A percentile compares a stretch with the other conserved stretches of the same genome.
phyloP scores from a whole-genome alignment of 2,329 filamentous ascomycete genomes.

The Trichoderma brevicompactum region DNA sequence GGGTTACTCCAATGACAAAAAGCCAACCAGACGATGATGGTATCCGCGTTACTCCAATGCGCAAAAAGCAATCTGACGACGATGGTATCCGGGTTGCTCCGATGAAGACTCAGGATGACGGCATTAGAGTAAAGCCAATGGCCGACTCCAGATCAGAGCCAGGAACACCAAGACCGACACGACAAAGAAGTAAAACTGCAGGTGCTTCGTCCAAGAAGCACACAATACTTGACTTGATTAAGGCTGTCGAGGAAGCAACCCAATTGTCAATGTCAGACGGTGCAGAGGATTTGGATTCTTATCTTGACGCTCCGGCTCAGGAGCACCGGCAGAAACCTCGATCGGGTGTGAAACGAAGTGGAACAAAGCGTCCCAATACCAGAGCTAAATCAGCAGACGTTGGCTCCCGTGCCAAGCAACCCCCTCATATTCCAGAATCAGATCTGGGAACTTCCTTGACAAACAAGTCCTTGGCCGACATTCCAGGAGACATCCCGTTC shows the following conservation, averaged over 20 bases:
- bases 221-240: conserved; percentile 37
- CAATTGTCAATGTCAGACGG: conserved; percentile 39
- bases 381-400: conserved; percentile 37
- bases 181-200: conserved; percentile 38
- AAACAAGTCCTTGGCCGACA: conserved; percentile 61
- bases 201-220: conserved; percentile 33
- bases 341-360: conserved; percentile 37
- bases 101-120: conserved; percentile 36
- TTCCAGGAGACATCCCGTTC: conserved; percentile 61
- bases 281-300: conserved; percentile 45
- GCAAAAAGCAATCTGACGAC: conserved; percentile 38
- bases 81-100: conserved; percentile 44
- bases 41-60: conserved; percentile 39
- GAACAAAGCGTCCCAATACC: conserved; percentile 21
- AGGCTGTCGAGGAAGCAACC: conserved; percentile 36
- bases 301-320: conserved; percentile 48
- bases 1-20: conserved; percentile 37
- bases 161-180: conserved; percentile 33
- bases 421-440: conserved; percentile 37
- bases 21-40: conserved; percentile 41
- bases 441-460: conserved; percentile 45
- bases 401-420: conserved; percentile 39
- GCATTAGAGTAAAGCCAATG: conserved; percentile 39
- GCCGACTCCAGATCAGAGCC: conserved; percentile 36
- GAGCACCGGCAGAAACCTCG: conserved; percentile 38